Evolutionary conservation across 768 basidiomycete species (phyloP).

Genomic region (Macrolepiota fuliginosa): DNA sequence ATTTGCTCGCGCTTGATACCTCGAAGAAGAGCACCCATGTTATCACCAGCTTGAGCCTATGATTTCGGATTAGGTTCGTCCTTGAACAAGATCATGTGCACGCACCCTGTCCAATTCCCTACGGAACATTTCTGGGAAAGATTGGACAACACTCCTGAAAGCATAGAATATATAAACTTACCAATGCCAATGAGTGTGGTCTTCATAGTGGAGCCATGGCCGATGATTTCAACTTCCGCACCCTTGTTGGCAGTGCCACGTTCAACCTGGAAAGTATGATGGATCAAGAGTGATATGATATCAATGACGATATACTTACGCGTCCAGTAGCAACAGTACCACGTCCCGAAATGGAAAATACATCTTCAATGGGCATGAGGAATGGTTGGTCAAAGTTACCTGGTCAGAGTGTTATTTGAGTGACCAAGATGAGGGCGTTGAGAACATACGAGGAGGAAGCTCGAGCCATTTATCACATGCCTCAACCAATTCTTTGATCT

Average conservation of each 20-base stretch:
- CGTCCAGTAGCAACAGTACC: constrained; percentile 97
- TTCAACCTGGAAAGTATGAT: constrained; percentile 59
- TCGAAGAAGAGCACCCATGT: constrained; percentile 97
- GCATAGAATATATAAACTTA: constrained; percentile 27
- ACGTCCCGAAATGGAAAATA: constrained; percentile 97
- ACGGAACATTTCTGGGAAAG: constrained; percentile 91
- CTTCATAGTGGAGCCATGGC: constrained; percentile 78
- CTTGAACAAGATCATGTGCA: not conserved
- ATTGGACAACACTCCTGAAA: not conserved
- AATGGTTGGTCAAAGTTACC: constrained; percentile 98
- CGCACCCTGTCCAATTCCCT: constrained; percentile 93
- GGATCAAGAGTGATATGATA: not conserved
- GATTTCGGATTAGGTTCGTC: constrained; percentile 1
- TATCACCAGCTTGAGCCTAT: constrained; percentile 96
- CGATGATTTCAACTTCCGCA: constrained; percentile 90
- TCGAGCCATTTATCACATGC: constrained; percentile 96
- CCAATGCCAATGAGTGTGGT: constrained; percentile 95
- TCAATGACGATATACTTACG: constrained; percentile 39
- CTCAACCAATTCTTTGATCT: constrained; percentile 78
- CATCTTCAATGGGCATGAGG: constrained; percentile 94
- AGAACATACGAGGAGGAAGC: constrained; percentile 75
- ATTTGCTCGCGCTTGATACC: constrained; percentile 97
- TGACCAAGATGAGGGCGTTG: not conserved
- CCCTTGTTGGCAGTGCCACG: constrained; percentile 91
- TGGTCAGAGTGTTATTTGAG: constrained; percentile 24